These are phyloP conservation scores for Phytophthora idaei DNA, from an alignment of 352 stramenopile genomes.

Conservation along the genomic window DNA sequence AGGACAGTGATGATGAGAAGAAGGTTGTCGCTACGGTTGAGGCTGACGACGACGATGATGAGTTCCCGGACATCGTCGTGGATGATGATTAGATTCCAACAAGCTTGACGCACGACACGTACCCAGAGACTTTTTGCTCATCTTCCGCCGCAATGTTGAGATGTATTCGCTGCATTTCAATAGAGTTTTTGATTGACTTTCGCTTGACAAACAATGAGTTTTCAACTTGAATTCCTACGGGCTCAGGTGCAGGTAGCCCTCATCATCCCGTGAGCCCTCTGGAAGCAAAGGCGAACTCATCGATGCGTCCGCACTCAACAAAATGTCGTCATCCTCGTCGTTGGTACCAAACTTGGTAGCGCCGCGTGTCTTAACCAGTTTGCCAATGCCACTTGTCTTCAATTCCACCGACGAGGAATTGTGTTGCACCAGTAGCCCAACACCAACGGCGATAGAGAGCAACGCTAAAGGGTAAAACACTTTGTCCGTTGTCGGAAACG, in stretches of 20 bases:
- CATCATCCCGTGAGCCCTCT: conserved; percentile 44
- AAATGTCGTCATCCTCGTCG: conserved; percentile 59
- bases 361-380: conserved; percentile 23
- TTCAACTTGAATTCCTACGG: conserved; percentile 15
- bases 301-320: conserved; percentile 64
- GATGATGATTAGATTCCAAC: conserved; percentile 52
- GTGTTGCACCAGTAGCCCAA: conserved; percentile 78
- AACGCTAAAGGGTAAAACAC: conserved; percentile 80
- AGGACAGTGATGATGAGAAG: conserved; percentile 39
- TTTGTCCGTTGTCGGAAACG: conserved; percentile 57
- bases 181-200: conserved; percentile 31
- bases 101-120: too few relatives aligned
- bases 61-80: conserved; percentile 86
- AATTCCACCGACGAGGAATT: conserved; percentile 29
- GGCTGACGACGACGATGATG: conserved; percentile 62
- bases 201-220: conserved; percentile 11
- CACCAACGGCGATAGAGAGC: conserved; percentile 67
- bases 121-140: too few relatives aligned
- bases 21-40: conserved; percentile 28
- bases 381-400: conserved; percentile 7
- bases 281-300: conserved; percentile 70
- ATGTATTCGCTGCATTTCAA: conserved; percentile 17
- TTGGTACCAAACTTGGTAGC: conserved; percentile 34
- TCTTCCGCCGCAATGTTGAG: conserved; percentile 1
- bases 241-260: conserved; percentile 61